Evolutionary conservation across 2,329 filamentous ascomycete species (phyloP), one percentile per base, ranked within the genome.

Genomic region (Epichloe sibirici): DNA sequence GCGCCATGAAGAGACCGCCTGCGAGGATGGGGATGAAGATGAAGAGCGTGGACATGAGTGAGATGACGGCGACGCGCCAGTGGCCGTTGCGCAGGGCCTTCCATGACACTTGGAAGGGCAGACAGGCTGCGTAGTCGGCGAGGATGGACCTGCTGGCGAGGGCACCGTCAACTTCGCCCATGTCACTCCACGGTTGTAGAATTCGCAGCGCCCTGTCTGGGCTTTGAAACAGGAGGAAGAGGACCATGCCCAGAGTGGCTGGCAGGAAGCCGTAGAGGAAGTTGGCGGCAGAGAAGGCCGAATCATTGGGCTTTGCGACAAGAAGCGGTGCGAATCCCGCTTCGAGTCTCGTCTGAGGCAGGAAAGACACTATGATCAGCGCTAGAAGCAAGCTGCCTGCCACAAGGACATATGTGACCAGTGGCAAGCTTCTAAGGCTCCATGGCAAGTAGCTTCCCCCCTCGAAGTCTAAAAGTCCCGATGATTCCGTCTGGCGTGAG

Each of bases 211-310:
- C 73, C 62, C 81, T 74, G 61, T 90, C 86, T 52, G 89, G 68
- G 35, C 78, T 76, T 56, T 86, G 78, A 65, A 88, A 83, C 49
- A 77, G 65, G 45, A 89, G 75, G 64, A 84, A 86, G 48, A 88
- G 69, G 15, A 86, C 58, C 61, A 83, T 79, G 4, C 83, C 87
- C 31, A 90, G 63, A 0, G 86, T 59, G 3, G 83, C 79, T 0
- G 87, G 86, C 23, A 90, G 52, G 66, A 90, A 89, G 55, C 79
- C 82, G 72, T 90, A 96, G 49, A 95, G 71, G 69, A 96, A 96
- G 67, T 95, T 89, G 48, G 89, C 88, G 0, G 87, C 74, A 1
- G 88, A 94, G 67, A 94, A 96, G 17, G 85, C 87, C 28, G 72
- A 73, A 0, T 69, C 61, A 3, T 77, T 71, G 1, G 88, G 81